Evolutionary conservation across 1,139 yeast species (phyloP).

Genomic region (Schwanniomyces etchellsii): DNA sequence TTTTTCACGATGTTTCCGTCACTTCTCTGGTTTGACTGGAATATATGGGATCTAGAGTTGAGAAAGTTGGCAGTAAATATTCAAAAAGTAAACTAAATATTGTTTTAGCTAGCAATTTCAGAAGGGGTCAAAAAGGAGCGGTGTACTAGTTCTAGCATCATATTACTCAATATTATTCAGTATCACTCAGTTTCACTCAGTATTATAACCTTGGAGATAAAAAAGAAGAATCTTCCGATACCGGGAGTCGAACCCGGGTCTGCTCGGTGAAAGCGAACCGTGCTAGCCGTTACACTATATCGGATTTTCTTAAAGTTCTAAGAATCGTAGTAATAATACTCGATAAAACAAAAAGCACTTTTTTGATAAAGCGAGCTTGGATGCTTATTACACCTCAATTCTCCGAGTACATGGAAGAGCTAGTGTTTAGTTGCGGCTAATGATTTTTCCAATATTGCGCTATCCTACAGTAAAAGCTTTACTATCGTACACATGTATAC

Average conservation of each 20-base stretch:
- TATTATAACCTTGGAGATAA: too few relatives aligned
- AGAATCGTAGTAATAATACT: not conserved
- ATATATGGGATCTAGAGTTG: slow-evolving; percentile 44
- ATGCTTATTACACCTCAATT: too few relatives aligned
- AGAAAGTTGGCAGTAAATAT: slow-evolving; percentile 14
- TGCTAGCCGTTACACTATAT: slow-evolving; percentile 79
- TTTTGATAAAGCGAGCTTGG: too few relatives aligned
- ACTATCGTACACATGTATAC: too few relatives aligned
- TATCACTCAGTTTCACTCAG: too few relatives aligned
- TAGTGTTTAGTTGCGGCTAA: too few relatives aligned
- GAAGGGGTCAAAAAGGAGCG: too few relatives aligned
- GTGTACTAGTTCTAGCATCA: too few relatives aligned
- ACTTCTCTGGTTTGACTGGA: slow-evolving; percentile 44
- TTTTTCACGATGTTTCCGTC: slow-evolving; percentile 38
- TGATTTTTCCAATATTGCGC: too few relatives aligned
- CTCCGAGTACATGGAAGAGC: too few relatives aligned
- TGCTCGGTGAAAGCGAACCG: slow-evolving; percentile 82
- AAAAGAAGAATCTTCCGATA: slow-evolving; percentile 48
- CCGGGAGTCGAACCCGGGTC: slow-evolving; percentile 83
- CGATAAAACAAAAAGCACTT: not conserved
- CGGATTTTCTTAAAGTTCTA: slow-evolving; percentile 29
- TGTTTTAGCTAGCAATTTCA: not conserved
- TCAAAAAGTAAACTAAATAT: slow-evolving; percentile 8
- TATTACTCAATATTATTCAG: too few relatives aligned
- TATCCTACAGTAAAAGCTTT: too few relatives aligned